Evolutionary conservation across 108 stramenopile species (phyloP).

Genomic region (Mayamaea pseudoterrestris): DNA sequence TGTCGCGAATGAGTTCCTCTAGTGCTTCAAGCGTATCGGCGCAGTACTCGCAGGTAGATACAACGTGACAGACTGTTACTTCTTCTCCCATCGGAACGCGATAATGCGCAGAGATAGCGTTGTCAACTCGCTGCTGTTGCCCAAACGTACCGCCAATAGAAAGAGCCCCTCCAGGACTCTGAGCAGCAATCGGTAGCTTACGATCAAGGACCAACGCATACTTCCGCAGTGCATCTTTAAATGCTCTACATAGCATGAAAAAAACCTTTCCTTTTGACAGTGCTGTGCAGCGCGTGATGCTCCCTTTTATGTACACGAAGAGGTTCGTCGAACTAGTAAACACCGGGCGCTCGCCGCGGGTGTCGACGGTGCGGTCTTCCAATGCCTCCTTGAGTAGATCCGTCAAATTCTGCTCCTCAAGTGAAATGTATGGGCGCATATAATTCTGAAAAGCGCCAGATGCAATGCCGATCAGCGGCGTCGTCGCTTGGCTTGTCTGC

Average conservation of each 20-base stretch:
- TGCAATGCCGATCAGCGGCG: constrained; percentile 66
- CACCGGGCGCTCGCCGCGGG: constrained; percentile 85
- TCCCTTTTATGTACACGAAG: constrained; percentile 95
- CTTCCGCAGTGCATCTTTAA: constrained; percentile 67
- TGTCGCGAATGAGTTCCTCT: constrained; percentile 87
- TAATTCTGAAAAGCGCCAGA: constrained; percentile 89
- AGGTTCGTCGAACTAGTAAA: constrained; percentile 85
- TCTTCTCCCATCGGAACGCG: constrained; percentile 76
- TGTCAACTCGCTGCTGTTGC: constrained; percentile 22
- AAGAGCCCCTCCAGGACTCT: constrained; percentile 23
- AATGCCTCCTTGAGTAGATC: constrained; percentile 66
- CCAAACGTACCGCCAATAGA: constrained; percentile 20
- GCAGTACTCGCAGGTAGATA: constrained; percentile 96
- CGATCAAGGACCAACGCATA: constrained; percentile 75
- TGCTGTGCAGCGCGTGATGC: constrained; percentile 87
- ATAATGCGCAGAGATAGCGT: constrained; percentile 24
- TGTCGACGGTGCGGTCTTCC: constrained; percentile 77
- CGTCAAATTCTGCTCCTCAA: constrained; percentile 88
- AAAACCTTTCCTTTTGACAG: constrained; percentile 93
- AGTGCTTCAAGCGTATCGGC: constrained; percentile 92
- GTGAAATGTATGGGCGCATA: constrained; percentile 90
- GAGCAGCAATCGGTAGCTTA: constrained; percentile 43
- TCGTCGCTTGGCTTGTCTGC: constrained; percentile 28
- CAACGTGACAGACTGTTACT: constrained; percentile 83
- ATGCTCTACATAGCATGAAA: constrained; percentile 80